Evolutionary conservation across 805 yeast species (phyloP).

Genomic region (Saccharomycopsis olivae): DNA sequence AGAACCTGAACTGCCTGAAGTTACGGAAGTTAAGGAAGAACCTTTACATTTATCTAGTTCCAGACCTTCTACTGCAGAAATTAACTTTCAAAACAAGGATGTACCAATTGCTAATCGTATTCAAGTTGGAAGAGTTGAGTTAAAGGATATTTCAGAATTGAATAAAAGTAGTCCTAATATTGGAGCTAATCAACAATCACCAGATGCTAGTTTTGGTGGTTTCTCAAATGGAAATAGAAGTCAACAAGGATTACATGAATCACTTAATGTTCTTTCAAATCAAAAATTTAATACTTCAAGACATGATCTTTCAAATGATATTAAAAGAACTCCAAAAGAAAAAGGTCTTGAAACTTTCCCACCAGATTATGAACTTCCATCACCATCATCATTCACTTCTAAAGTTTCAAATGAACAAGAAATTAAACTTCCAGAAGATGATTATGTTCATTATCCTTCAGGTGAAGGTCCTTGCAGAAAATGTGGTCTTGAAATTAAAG

Average conservation of each 20-base stretch:
- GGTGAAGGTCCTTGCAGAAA: slow-evolving; percentile 78
- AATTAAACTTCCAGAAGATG: background rate
- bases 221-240: background rate
- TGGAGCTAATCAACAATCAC: background rate
- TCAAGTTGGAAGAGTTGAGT: slow-evolving; percentile 15
- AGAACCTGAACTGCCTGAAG: background rate
- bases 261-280: background rate
- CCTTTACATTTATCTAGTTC: slow-evolving; percentile 2
- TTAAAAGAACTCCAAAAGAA: background rate
- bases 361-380: slow-evolving; percentile 12
- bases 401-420: no score
- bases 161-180: slow-evolving; percentile 2
- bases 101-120: slow-evolving; percentile 14
- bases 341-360: no score
- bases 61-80: background rate
- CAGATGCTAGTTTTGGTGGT: background rate
- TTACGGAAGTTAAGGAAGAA: background rate
- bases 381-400: slow-evolving; percentile 8
- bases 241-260: background rate
- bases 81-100: background rate
- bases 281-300: background rate
- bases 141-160: slow-evolving; percentile 14
- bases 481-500: slow-evolving; percentile 45
- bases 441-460: slow-evolving; percentile 29
- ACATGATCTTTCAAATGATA: background rate